These are phyloP conservation scores for Nakazawaea wyomingensis DNA, from an alignment of 805 yeast species.

Conservation along the genomic window DNA sequence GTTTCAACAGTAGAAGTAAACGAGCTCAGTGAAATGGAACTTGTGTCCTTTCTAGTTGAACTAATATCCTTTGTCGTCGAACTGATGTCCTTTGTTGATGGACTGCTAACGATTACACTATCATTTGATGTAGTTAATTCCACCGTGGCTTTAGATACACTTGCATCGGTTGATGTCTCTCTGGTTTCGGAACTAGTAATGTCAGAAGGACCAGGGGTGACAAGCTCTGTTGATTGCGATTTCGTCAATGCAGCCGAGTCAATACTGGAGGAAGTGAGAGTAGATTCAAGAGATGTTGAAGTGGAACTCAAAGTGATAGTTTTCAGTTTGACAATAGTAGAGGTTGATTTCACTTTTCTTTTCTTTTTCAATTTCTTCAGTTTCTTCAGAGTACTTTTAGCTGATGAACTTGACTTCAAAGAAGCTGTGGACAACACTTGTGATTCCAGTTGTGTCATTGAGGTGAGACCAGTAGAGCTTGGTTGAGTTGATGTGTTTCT, in stretches of 20 bases:
- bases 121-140: not conserved
- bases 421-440: no score
- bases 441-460: no score
- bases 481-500: no score
- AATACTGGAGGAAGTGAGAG: not conserved
- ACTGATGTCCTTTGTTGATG: no score
- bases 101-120: no score
- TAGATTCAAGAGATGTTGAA: not conserved
- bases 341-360: not conserved
- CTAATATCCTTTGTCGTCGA: no score
- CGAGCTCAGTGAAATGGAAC: no score
- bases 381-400: not conserved
- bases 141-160: not conserved
- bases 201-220: constrained; percentile 10
- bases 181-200: not conserved
- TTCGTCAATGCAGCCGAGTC: constrained; percentile 6
- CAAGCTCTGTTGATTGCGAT: constrained; percentile 7
- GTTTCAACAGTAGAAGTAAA: no score
- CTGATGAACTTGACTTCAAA: not conserved
- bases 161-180: not conserved
- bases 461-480: no score
- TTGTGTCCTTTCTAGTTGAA: no score
- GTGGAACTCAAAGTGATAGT: not conserved
- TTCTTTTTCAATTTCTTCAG: not conserved
- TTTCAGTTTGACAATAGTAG: not conserved